These are phyloP conservation scores for Hemileia vastatrix DNA, from an alignment of 1,284 basidiomycete species.

Conservation along the genomic window DNA sequence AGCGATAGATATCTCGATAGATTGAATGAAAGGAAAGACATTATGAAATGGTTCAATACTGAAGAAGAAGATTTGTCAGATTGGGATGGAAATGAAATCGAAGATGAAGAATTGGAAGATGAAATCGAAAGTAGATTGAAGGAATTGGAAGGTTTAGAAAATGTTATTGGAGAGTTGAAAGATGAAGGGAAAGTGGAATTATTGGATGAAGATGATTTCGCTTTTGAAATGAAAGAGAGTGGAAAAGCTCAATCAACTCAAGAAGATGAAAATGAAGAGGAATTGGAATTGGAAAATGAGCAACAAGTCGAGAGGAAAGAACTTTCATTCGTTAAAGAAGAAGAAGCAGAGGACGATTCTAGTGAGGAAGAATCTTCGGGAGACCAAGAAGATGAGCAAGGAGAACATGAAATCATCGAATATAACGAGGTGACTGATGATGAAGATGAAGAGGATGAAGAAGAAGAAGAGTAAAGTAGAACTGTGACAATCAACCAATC, in stretches of 20 bases:
- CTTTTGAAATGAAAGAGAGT: no score
- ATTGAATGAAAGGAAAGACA: not conserved
- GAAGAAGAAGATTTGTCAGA: not conserved
- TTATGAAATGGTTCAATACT: not conserved
- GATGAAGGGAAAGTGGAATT: not conserved
- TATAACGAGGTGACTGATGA: not conserved
- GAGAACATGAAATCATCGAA: not conserved
- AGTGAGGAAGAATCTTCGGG: not conserved
- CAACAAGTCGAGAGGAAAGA: not conserved
- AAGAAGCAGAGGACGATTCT: not conserved
- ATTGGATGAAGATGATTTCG: no score
- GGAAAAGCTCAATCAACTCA: no score
- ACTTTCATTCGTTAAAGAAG: not conserved
- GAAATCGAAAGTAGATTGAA: not conserved
- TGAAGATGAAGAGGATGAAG: no score
- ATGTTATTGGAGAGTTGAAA: not conserved
- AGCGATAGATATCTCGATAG: not conserved
- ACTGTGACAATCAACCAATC: no score
- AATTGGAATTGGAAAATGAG: not conserved
- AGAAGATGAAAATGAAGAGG: not conserved
- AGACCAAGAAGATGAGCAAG: not conserved
- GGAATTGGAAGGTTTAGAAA: not conserved
- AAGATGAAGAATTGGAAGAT: not conserved
- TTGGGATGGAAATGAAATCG: not conserved
- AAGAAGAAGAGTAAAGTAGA: not conserved